A percentile compares a stretch with the other conserved stretches of the same genome.
These are phyloP conservation scores for Pythium inflatum DNA, from an alignment of 352 stramenopile species.

Conservation along the genomic window DNA sequence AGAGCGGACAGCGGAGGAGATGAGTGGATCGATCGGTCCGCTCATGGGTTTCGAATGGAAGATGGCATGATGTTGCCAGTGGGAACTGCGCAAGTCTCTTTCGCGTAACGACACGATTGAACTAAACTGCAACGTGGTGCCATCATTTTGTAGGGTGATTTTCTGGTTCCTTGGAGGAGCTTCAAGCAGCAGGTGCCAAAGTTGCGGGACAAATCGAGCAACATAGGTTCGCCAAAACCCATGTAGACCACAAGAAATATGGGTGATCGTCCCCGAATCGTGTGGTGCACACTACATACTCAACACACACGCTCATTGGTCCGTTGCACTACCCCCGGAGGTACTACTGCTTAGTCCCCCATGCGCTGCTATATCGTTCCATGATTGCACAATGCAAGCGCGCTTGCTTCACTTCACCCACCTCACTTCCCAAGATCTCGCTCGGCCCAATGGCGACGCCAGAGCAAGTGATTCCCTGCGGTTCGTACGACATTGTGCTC, in stretches of 20 bases:
- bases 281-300: neutral
- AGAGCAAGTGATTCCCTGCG: slow-evolving; percentile 55
- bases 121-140: no score
- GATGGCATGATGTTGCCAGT: no score
- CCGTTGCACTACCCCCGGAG: no score
- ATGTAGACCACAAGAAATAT: neutral
- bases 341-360: no score
- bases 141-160: no score
- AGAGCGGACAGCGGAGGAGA: no score
- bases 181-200: neutral
- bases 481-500: slow-evolving; percentile 82
- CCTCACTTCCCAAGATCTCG: neutral
- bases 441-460: neutral
- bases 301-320: no score
- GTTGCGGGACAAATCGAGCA: neutral
- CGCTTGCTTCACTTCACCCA: slow-evolving; percentile 3
- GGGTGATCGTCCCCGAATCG: neutral
- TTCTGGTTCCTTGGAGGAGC: no score
- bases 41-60: no score
- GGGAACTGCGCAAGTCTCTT: no score
- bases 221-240: neutral
- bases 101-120: no score
- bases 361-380: neutral
- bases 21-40: no score
- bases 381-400: neutral